Percentiles rank a stretch among this genome's conserved stretches.
Evolutionary conservation across 768 basidiomycete species (phyloP).

Genomic region (Leccinellum luteum): DNA sequence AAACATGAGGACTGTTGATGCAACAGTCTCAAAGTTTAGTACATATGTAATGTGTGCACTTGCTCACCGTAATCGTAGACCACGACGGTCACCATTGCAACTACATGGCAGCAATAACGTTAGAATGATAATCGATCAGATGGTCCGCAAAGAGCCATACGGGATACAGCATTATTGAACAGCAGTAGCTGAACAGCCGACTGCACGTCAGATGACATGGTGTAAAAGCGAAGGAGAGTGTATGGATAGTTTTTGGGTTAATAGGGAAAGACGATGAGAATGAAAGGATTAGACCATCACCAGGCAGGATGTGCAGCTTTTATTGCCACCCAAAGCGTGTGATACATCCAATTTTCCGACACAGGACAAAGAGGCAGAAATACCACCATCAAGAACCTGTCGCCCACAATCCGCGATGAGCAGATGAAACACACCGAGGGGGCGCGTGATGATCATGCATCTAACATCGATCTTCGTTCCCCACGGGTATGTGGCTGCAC

Average conservation of each 20-base stretch:
- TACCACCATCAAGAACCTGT: neutral
- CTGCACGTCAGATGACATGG: neutral
- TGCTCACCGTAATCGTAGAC: too few species aligned
- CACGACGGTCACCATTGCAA: neutral
- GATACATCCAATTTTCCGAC: neutral
- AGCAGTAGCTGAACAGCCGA: neutral
- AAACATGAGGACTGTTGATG: too few species aligned
- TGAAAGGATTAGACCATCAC: neutral
- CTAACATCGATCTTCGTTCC: neutral
- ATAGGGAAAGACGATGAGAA: neutral
- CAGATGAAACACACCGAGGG: neutral
- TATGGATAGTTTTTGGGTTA: neutral
- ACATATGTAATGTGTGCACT: too few species aligned
- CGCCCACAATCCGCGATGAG: neutral
- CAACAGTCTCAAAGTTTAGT: too few species aligned
- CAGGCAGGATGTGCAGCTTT: neutral
- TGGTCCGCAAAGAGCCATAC: neutral
- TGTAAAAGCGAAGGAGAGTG: neutral
- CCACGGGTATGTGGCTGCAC: neutral
- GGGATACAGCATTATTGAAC: neutral
- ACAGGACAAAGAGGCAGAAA: neutral
- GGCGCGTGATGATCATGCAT: neutral
- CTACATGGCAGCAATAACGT: neutral
- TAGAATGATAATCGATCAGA: neutral
- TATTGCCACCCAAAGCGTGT: neutral